These are phyloP conservation scores for Prunus campanulata DNA, from an alignment of 306 rosid genomes.

Conservation along the genomic window DNA sequence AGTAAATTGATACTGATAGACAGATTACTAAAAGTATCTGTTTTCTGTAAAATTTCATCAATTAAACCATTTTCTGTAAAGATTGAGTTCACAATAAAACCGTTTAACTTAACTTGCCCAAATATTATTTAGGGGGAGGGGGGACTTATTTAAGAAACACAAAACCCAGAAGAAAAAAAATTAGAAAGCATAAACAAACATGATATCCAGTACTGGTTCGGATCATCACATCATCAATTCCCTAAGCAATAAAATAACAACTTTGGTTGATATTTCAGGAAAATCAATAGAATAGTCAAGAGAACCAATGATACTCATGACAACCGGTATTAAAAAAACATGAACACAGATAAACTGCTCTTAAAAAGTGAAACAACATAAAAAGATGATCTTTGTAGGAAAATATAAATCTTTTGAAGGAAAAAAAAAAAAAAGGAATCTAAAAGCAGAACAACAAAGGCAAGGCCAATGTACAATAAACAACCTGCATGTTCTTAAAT, in stretches of 20 bases:
- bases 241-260: neutral
- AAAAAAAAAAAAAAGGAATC: neutral
- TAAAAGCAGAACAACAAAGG: neutral
- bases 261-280: neutral
- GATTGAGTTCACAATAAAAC: neutral
- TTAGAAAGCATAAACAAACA: neutral
- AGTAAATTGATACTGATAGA: neutral
- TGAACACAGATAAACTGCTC: neutral
- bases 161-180: neutral
- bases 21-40: neutral
- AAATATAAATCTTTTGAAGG: neutral
- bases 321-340: neutral
- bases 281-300: neutral
- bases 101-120: neutral
- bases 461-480: neutral
- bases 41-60: neutral
- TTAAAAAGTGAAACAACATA: neutral
- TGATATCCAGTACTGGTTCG: neutral
- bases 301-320: neutral
- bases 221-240: neutral
- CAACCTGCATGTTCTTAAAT: conserved; percentile 1
- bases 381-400: neutral
- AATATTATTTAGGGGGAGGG: neutral
- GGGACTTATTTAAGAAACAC: neutral
- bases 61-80: neutral